These are phyloP conservation scores for Coffea canephora DNA, from an alignment of 257 asterid genomes.

Conservation along the genomic window DNA sequence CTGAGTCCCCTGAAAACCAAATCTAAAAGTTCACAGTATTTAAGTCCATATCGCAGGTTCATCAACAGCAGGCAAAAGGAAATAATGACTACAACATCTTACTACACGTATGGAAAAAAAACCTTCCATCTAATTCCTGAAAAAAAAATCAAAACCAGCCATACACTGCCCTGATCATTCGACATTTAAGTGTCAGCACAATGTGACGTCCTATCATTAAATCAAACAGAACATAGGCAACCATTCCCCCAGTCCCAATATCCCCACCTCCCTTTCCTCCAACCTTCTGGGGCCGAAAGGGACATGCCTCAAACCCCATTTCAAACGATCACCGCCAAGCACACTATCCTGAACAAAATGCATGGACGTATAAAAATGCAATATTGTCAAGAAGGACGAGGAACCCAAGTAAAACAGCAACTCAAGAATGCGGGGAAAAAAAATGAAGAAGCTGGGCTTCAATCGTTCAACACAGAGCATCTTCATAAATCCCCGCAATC, in stretches of 20 bases:
- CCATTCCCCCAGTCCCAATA: background rate
- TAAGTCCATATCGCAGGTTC: background rate
- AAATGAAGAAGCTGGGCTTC: background rate
- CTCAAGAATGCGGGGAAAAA: background rate
- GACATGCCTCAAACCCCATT: background rate
- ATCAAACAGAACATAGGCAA: slow-evolving; percentile 7
- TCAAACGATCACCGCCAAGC: background rate
- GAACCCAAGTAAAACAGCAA: background rate
- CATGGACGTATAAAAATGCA: background rate
- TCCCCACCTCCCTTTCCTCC: too few species aligned
- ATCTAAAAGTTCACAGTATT: background rate
- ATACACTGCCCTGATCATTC: background rate
- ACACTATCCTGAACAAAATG: background rate
- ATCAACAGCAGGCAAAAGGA: background rate
- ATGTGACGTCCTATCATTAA: background rate
- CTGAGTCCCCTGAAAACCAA: background rate
- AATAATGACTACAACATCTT: background rate
- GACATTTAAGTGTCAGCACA: background rate
- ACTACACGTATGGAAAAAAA: background rate
- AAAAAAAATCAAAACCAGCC: background rate
- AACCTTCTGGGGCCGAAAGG: background rate
- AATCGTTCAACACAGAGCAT: background rate
- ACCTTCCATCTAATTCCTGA: background rate
- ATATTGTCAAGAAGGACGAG: background rate
- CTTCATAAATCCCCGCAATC: background rate